Evolutionary conservation across 305 asterid species (phyloP).

Genomic region (Solanum hybrid): DNA sequence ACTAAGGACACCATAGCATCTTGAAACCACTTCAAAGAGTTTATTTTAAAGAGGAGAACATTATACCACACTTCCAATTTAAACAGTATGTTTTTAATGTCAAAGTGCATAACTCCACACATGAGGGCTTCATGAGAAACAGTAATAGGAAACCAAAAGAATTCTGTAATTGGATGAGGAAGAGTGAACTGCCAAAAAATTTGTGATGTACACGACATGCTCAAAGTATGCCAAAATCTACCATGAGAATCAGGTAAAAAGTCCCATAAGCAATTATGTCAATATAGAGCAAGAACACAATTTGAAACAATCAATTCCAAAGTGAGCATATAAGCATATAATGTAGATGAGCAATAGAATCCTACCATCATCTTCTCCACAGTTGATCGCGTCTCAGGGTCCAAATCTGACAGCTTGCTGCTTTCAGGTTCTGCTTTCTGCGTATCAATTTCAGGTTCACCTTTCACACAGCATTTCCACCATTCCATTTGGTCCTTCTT

Average conservation of each 20-base stretch:
- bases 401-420: slow-evolving; percentile 67
- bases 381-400: slow-evolving; percentile 74
- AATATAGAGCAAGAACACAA: neutral
- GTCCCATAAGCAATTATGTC: neutral
- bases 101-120: neutral
- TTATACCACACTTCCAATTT: neutral
- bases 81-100: neutral
- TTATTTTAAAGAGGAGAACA: neutral
- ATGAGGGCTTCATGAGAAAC: neutral
- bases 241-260: neutral
- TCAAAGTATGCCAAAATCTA: neutral
- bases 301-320: neutral
- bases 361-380: slow-evolving; percentile 90
- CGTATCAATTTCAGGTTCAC: slow-evolving; percentile 76
- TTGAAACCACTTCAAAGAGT: neutral
- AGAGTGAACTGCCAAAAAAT: neutral
- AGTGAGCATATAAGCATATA: neutral
- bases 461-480: slow-evolving; percentile 88
- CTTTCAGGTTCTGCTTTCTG: slow-evolving; percentile 84
- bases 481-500: slow-evolving; percentile 84
- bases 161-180: neutral
- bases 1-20: neutral
- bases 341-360: neutral
- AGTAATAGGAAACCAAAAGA: neutral
- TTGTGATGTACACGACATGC: neutral